A percentile compares a stretch with the other conserved stretches of the same genome.
These are phyloP conservation scores for Cyamopsis tetragonoloba DNA, from an alignment of 306 rosid genomes.

Conservation along the genomic window DNA sequence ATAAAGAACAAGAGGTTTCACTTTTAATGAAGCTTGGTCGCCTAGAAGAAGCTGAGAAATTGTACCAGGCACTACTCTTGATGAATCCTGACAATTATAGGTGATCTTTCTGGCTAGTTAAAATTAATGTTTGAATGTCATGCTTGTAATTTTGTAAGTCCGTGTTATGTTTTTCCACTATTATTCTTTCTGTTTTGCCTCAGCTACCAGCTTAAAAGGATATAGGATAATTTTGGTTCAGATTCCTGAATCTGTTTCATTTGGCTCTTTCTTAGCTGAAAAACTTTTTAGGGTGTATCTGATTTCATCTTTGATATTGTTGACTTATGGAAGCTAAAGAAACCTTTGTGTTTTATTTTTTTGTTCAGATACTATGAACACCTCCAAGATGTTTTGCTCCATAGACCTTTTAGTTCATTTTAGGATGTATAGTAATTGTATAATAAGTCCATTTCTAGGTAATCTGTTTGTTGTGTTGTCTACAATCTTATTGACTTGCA, in stretches of 20 bases:
- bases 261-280: conserved; percentile 1
- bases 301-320: background rate
- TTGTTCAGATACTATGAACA: conserved; percentile 49
- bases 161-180: background rate
- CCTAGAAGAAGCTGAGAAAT: conserved; percentile 65
- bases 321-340: background rate
- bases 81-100: conserved; percentile 92
- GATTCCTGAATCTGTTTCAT: background rate
- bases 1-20: conserved; percentile 83
- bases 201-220: background rate
- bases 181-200: background rate
- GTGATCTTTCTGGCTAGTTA: conserved; percentile 36
- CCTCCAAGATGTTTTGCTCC: conserved; percentile 51
- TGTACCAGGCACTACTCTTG: conserved; percentile 63
- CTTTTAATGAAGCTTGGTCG: conserved; percentile 78
- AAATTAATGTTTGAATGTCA: conserved; percentile 1
- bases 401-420: background rate
- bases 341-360: background rate
- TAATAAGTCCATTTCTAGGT: background rate
- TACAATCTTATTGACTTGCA: background rate
- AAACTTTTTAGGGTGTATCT: background rate
- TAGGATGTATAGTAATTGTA: background rate
- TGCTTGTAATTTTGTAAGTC: background rate
- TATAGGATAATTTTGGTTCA: background rate
- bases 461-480: background rate